Evolutionary conservation across 169 alveolate species (phyloP), one percentile per base, ranked within the genome.

Genomic region (Plasmodium coatneyi): DNA sequence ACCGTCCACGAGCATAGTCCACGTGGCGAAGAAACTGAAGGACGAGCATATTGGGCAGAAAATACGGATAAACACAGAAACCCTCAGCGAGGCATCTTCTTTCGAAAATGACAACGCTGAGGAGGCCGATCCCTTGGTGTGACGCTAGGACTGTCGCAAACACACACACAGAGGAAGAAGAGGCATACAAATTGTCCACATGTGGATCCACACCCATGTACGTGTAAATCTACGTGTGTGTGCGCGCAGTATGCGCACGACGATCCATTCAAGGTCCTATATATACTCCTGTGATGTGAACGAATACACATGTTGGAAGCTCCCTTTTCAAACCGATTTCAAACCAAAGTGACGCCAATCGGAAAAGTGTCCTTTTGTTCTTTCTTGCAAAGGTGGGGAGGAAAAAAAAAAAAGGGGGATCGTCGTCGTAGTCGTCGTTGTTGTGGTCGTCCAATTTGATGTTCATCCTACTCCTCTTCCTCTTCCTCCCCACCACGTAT

Each of bases 61-160:
- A 46, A 79, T 56, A 79, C 80, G 32, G 16, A 80, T 87, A 79
- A 79, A 36, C 49, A 56, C 87, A 19, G 72, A 70, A 28, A 41
- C 71, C 41, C 49, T 79, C n/a, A 87, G 82, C 49, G 93, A 87
- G 81, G 39, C 71, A 12, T 28, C 87, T 43, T 54, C 93, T 46
- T 87, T 43, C 49, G 93, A 87, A 46, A 87, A 87, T 79, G 74
- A 78, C 36, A 79, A 87, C 46, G 79, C 39, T n/a, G 43, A 39
- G n/a, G 93, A 86, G 66, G 86, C 78, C n/a, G 93, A 86, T 43
- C 93, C 86, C 7, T 76, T 86, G 80, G 92, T 84, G 16, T 84
- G 79, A 84, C 22, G n/a, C n/a, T n/a, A 16, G 4, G n/a, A 36
- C 9, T 36, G 56, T 28, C 39, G 16, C 36, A 10, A 10, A 30